Evolutionary conservation across 768 basidiomycete species (phyloP).

Genomic region (Suillus tomentosus): DNA sequence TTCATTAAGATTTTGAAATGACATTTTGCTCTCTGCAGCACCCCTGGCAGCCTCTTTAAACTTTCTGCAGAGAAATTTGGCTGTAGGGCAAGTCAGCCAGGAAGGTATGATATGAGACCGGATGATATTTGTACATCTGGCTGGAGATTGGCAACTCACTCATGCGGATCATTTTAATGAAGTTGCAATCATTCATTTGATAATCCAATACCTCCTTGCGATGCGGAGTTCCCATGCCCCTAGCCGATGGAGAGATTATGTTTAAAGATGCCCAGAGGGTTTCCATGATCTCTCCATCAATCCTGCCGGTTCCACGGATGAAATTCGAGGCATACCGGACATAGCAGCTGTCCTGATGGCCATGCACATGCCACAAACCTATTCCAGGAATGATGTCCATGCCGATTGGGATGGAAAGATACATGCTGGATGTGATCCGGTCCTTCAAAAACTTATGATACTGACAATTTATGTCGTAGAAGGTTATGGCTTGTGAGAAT

Average conservation of each 20-base stretch:
- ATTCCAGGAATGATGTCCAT: conserved; percentile 10
- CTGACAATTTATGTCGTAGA: conserved; percentile 36
- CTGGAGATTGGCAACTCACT: neutral
- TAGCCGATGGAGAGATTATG: conserved; percentile 1
- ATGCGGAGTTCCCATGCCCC: neutral
- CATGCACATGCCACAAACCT: conserved; percentile 13
- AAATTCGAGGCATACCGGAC: conserved; percentile 8
- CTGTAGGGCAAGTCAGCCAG: neutral
- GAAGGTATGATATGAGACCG: neutral
- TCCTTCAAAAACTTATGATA: conserved; percentile 12
- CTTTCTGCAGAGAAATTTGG: neutral
- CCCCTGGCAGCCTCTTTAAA: conserved; percentile 5
- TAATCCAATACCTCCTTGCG: conserved; percentile 23
- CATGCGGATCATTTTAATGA: conserved; percentile 25
- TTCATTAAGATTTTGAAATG: neutral
- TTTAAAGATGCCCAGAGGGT: conserved; percentile 11
- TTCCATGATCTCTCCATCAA: conserved; percentile 16
- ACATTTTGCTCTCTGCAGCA: neutral
- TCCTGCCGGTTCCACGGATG: neutral
- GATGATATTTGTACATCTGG: neutral
- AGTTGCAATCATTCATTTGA: conserved; percentile 28
- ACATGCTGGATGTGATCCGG: neutral
- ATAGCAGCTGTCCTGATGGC: conserved; percentile 10
- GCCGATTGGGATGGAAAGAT: conserved; percentile 2
- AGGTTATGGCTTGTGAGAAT: conserved; percentile 11